Base-by-base conservation (phyloP, 768 basidiomycete genomes). In the Pholiota microspora region DNA sequence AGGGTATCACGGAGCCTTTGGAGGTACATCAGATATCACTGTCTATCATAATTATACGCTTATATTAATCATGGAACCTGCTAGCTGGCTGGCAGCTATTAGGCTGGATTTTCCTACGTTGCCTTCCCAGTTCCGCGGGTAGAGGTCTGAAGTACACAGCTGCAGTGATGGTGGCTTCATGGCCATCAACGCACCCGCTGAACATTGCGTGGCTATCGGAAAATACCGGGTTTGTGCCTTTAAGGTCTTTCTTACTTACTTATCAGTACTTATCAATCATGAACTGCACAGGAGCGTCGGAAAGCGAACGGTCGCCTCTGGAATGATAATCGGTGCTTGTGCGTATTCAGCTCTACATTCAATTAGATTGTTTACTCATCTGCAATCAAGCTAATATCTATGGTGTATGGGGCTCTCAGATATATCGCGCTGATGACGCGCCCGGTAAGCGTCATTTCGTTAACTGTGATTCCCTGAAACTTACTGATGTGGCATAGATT, bases 131-230 rank as follows among this genome's bases (percentile, higher is more conserved):
- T 2, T 45, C 49, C 24, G 62, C 71, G 2, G 60, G 65, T 9
- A 56, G 69, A 24, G 67, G 64, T 0, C 54, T 69, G 27, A 72
- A 71, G 61, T 74, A 74, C 45, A 62, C 71, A 29, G 71, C 71
- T 7, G 73, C 69, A 1, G 58, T 73, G 2, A 57, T 73, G 34
- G 67, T 73, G 0, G 70, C 71, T 8, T 68, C 69, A 2, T 74
- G 73, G 73, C 73, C 73, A 1, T 70, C 68, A 15, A 72, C 71
- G 3, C 71, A 74, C 58, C 73, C 73, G 2, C 53, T 74, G 29
- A 74, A 73, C 44, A 69, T 74, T 36, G 73, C 71, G 1, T 74
- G 73, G 73, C 71, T 74, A 66, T 69, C 71, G 0, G 73, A 74
- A 54, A 74, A 74, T 47, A 73, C 71, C 2, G 71, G 68, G 69